These are phyloP conservation scores for Trichoderma asperelloides DNA, from an alignment of 495 filamentous ascomycete species.

Conservation along the genomic window DNA sequence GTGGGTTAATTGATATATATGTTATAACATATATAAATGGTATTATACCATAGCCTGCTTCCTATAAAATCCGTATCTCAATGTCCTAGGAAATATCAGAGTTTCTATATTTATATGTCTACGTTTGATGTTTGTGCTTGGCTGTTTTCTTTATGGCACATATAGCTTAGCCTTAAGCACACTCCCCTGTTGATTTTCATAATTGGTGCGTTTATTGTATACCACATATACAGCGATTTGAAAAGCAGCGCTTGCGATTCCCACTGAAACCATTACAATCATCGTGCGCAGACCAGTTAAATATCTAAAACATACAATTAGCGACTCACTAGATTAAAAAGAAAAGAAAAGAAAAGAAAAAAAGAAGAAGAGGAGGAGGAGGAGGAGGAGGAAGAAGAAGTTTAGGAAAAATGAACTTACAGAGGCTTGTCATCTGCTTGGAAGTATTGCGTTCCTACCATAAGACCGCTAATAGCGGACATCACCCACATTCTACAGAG, in stretches of 20 bases:
- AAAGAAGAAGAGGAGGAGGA: too few species aligned
- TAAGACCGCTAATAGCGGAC: conserved; percentile 35
- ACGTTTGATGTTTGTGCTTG: neutral
- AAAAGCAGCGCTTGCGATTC: conserved; percentile 17
- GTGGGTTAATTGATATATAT: too few species aligned
- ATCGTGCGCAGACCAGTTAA: conserved; percentile 18
- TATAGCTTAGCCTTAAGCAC: conserved; percentile 14
- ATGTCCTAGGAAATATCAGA: neutral
- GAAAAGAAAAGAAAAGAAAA: too few species aligned
- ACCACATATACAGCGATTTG: conserved; percentile 19
- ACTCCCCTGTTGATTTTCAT: conserved; percentile 9
- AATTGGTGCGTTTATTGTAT: conserved; percentile 14
- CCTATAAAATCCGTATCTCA: too few species aligned
- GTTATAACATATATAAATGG: too few species aligned
- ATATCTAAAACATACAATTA: conserved; percentile 11
- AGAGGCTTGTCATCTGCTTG: conserved; percentile 15
- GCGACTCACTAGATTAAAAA: neutral
- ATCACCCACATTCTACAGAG: conserved; percentile 36
- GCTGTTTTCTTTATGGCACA: conserved; percentile 11
- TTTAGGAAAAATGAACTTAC: conserved; percentile 10
- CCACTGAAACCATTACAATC: conserved; percentile 19
- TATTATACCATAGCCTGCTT: too few species aligned
- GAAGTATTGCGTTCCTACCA: conserved; percentile 23
- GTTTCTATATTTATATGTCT: neutral
- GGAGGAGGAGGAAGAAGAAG: too few species aligned